Evolutionary conservation across 139 green algal genomes (phyloP).

Genomic region (Chlamydomonas applanata): DNA sequence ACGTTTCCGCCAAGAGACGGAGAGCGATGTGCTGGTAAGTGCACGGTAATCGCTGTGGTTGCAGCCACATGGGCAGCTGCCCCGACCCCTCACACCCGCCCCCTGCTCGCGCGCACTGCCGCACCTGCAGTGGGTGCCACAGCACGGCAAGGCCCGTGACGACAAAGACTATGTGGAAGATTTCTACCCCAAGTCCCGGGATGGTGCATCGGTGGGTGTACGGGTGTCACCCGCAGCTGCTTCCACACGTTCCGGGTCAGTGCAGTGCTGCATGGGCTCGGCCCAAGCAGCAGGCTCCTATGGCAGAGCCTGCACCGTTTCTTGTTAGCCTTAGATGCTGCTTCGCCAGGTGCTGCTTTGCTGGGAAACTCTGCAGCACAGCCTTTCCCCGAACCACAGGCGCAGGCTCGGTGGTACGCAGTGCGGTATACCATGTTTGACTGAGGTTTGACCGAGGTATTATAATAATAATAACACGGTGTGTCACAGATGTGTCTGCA

Average conservation of each 20-base stretch:
- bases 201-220: slow-evolving; percentile 11
- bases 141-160: slow-evolving; percentile 10
- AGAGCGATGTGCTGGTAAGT: not conserved
- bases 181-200: not conserved
- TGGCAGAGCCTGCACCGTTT: too few species aligned
- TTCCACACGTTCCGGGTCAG: too few species aligned
- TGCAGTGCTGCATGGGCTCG: too few species aligned
- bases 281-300: too few species aligned
- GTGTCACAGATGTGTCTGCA: too few species aligned
- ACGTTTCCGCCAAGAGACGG: not conserved
- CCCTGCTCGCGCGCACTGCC: not conserved
- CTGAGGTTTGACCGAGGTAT: too few species aligned
- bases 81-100: not conserved
- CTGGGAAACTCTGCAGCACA: too few species aligned
- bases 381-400: not conserved
- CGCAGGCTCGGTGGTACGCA: not conserved
- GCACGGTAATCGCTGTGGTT: not conserved
- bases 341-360: too few species aligned
- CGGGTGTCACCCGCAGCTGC: too few species aligned
- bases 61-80: not conserved
- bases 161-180: not conserved
- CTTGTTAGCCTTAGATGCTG: too few species aligned
- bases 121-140: slow-evolving; percentile 9
- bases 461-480: too few species aligned
- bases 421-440: too few species aligned